Evolutionary conservation across 2,329 filamentous ascomycete species (phyloP).

Genomic region (Beauveria sp.): DNA sequence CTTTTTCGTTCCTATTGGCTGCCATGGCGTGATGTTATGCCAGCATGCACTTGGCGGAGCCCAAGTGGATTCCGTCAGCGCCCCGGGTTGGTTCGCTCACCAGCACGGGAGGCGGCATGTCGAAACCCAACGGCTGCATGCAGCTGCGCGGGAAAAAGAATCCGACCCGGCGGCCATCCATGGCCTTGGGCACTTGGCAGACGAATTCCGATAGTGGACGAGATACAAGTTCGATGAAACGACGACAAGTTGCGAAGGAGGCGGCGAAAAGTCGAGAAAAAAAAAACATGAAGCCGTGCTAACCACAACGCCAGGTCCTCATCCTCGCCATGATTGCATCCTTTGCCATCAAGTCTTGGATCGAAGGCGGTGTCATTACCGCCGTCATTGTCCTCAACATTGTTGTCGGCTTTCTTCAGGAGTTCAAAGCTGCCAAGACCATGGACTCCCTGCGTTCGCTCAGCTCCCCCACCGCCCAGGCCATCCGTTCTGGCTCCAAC

Average conservation of each 20-base stretch:
- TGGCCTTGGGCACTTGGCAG: not conserved
- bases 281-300: not conserved
- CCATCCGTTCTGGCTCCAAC: constrained; percentile 33
- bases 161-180: not conserved
- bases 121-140: not conserved
- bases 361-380: constrained; percentile 52
- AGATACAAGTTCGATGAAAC: not conserved
- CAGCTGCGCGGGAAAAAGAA: not conserved
- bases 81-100: not conserved
- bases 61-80: not conserved
- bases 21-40: not conserved
- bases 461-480: constrained; percentile 35
- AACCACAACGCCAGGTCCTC: constrained; percentile 31
- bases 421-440: constrained; percentile 40
- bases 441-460: constrained; percentile 40
- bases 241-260: not conserved
- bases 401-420: constrained; percentile 41
- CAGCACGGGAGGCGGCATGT: no score
- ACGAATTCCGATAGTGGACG: not conserved
- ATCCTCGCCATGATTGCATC: constrained; percentile 51
- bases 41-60: not conserved
- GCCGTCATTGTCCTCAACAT: constrained; percentile 53
- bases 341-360: constrained; percentile 51
- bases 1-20: not conserved
- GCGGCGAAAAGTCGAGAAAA: not conserved